Conservation (phyloP, 2,329 filamentous ascomycete species). For the Stachybotrys echinatus region DNA sequence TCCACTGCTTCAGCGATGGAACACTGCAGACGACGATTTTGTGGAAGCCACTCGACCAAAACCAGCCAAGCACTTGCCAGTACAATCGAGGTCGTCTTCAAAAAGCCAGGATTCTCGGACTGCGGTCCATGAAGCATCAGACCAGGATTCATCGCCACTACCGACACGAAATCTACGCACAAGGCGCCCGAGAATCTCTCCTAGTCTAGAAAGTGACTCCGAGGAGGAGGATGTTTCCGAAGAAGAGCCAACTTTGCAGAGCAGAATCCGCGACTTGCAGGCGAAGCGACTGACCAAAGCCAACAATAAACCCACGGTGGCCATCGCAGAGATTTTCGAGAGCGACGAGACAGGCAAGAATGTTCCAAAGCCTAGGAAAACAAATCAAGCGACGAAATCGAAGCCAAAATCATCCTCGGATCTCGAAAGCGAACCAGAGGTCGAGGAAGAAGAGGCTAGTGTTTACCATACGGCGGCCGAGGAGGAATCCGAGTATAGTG, state of each 20-base stretch:
- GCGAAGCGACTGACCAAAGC: constrained; percentile 2
- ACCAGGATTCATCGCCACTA: not conserved
- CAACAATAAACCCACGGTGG: not conserved
- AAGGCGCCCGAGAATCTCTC: constrained; percentile 7
- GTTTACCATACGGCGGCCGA: constrained; percentile 17
- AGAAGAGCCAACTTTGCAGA: constrained; percentile 11
- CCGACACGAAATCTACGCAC: not conserved
- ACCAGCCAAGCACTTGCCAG: not conserved
- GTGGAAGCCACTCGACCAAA: not conserved
- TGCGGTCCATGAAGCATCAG: not conserved
- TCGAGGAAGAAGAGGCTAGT: constrained; percentile 13
- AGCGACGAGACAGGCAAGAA: not conserved
- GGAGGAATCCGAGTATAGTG: constrained; percentile 10
- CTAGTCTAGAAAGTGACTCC: constrained; percentile 9
- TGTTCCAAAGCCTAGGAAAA: not conserved
- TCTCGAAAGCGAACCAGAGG: constrained; percentile 4
- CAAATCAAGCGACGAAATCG: not conserved
- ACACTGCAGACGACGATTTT: constrained; percentile 12
- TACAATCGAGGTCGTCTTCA: not conserved
- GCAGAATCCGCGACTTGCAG: constrained; percentile 13
- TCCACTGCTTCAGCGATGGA: constrained; percentile 26
- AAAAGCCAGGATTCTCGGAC: not conserved
- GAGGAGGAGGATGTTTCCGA: not conserved
- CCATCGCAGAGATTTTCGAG: not conserved
- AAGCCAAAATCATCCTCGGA: constrained; percentile 1